Evolutionary conservation across 2,329 filamentous ascomycete genomes (phyloP), one percentile per base, ranked within the genome.

Genomic region (Ascochyta lentis): DNA sequence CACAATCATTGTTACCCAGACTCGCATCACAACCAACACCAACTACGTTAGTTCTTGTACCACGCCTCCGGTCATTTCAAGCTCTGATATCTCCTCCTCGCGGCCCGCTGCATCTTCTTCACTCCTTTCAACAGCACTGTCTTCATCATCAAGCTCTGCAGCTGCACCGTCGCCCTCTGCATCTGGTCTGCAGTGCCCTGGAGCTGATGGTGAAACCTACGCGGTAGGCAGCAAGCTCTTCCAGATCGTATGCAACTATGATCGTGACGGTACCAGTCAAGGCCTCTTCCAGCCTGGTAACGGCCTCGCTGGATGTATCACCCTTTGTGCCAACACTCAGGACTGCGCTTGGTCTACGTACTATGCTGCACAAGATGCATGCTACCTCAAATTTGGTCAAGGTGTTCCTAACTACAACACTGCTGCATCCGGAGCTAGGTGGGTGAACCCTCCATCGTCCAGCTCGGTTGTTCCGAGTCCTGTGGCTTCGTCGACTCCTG

Each of bases 11-110:
- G 37, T 53, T 27, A 53, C 42, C 13, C 42, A 39, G 6, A 53
- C 42, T 10, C 26, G 9, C 7, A 37, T 24, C 16, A 53, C 35
- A 4, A 53, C 49, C 22, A 53, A 53, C 16, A 53, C 49, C 6
- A 53, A 53, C 23, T 53, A 47, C 24, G 43, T 53, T 6, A 53
- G 49, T 37, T 53, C 49, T 31, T 53, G 49, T 23, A 26, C 42
- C 6, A 24, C 29, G 12, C 37, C 43, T 24, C 29, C 29, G 8
- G 5, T 6, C 10, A 13, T 7, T 27, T 29, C 39, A 8, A 26
- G 24, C 8, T 26, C 24, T 26, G 24, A 8, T 8, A 26, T 8
- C 24, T 26, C 24, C 24, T 26, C 24, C 6, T 26, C 8, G 8
- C 24, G 6, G 8, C 24, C 24, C 5, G 24, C 24, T 26, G 24